These are phyloP conservation scores for Thecaphora thlaspeos DNA, from an alignment of 1,284 basidiomycete genomes.

Conservation along the genomic window DNA sequence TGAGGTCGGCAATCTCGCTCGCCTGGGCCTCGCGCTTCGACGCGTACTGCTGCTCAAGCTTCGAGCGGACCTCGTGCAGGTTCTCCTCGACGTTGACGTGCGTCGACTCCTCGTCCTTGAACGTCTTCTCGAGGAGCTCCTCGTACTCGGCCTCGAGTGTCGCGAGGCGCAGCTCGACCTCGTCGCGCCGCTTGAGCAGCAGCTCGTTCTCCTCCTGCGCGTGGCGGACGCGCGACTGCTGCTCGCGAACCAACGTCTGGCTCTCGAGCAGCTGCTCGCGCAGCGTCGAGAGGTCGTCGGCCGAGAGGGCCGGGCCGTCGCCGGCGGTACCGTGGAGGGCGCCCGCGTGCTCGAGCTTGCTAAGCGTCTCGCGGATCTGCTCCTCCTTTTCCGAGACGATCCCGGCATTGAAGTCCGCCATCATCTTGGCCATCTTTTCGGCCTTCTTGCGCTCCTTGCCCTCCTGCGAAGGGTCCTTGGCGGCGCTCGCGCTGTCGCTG, in stretches of 20 bases:
- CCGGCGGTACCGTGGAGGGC: constrained; percentile 5
- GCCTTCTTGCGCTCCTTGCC: constrained; percentile 99
- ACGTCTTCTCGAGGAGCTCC: constrained; percentile 71
- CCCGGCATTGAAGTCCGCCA: constrained; percentile 85
- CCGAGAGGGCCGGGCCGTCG: constrained; percentile 57
- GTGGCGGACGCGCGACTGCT: constrained; percentile 82
- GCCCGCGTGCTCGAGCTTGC: constrained; percentile 69
- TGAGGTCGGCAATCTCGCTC: constrained; percentile 83
- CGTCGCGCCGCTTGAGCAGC: constrained; percentile 76
- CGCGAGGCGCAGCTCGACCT: constrained; percentile 78
- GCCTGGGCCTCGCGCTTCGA: constrained; percentile 86
- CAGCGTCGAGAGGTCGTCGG: constrained; percentile 76
- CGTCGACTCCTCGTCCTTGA: constrained; percentile 54
- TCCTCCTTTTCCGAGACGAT: constrained; percentile 90
- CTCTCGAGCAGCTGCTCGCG: constrained; percentile 85
- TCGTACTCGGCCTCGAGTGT: constrained; percentile 91
- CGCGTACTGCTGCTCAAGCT: constrained; percentile 89
- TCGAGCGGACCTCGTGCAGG: constrained; percentile 85
- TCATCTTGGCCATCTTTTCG: constrained; percentile 99
- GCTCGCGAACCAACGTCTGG: constrained; percentile 80
- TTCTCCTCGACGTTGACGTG: constrained; percentile 65
- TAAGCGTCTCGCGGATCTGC: constrained; percentile 76
- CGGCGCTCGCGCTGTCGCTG: constrained; percentile 27
- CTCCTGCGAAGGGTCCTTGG: constrained; percentile 67
- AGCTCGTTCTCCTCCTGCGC: constrained; percentile 90